Percentiles rank a stretch among this genome's conserved stretches.
Conservation (phyloP, 768 basidiomycete genomes). For the Tulasnella sp. region DNA sequence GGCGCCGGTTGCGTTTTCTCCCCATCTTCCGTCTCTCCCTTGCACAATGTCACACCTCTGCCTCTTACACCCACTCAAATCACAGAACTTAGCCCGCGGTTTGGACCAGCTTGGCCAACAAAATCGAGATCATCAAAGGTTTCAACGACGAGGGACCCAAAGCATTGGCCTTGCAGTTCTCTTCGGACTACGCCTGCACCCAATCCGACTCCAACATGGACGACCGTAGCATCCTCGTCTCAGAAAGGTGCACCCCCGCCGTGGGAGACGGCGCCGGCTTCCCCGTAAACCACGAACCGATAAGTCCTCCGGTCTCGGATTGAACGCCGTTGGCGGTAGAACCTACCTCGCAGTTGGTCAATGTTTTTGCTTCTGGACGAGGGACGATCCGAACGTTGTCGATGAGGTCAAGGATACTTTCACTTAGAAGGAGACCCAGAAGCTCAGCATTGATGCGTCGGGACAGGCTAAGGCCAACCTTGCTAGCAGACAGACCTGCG, state of each 20-base stretch:
- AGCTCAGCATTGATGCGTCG: slow-evolving; percentile 18
- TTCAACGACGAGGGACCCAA: slow-evolving; percentile 27
- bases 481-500: slow-evolving; percentile 13
- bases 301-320: slow-evolving; percentile 20
- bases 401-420: slow-evolving; percentile 1
- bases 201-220: slow-evolving; percentile 30
- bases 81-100: no score
- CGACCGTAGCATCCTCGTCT: neutral
- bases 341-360: slow-evolving; percentile 19
- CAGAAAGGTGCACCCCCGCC: neutral
- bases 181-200: slow-evolving; percentile 53
- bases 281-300: slow-evolving; percentile 5
- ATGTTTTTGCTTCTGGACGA: slow-evolving; percentile 24
- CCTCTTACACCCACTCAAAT: no score
- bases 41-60: no score
- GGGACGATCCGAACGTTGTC: slow-evolving; percentile 17
- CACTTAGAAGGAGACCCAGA: neutral
- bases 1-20: no score
- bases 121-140: no score
- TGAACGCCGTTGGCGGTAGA: slow-evolving; percentile 28
- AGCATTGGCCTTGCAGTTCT: slow-evolving; percentile 17
- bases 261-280: slow-evolving; percentile 21
- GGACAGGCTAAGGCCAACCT: slow-evolving; percentile 27
- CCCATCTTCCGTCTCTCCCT: no score
- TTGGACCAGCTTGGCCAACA: no score